These are phyloP conservation scores for Dalbergia oliveri DNA, from an alignment of 306 rosid genomes.

Conservation along the genomic window DNA sequence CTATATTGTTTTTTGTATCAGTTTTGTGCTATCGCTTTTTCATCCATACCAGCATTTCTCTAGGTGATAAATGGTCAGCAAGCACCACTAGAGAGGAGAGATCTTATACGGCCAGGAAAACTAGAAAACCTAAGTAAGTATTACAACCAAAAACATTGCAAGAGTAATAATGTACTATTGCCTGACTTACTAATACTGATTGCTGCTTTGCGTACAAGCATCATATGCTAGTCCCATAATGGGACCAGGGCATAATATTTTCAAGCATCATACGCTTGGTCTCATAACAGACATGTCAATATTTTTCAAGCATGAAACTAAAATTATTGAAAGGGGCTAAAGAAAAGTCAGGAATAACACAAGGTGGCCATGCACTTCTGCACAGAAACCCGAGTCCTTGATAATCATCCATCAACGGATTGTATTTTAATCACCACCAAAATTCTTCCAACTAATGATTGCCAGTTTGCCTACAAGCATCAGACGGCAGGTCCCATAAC, in stretches of 20 bases:
- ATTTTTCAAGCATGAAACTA: slow-evolving; percentile 21
- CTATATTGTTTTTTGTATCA: not conserved
- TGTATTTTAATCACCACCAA: not conserved
- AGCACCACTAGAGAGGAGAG: slow-evolving; percentile 13
- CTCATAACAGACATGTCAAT: not conserved
- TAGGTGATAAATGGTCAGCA: not conserved
- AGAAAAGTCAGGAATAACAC: not conserved
- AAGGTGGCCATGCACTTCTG: not conserved
- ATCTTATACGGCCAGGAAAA: not conserved
- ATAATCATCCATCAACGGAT: not conserved
- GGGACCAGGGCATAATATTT: no score
- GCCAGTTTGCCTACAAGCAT: not conserved
- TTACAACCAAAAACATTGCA: slow-evolving; percentile 1
- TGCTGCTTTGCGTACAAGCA: not conserved
- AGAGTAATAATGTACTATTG: not conserved
- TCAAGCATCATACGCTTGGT: not conserved
- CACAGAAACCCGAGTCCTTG: not conserved
- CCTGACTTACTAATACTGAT: not conserved
- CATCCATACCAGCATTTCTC: no score
- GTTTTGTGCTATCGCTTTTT: no score
- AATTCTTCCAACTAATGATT: slow-evolving; percentile 1
- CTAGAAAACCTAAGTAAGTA: not conserved
- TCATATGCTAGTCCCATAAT: not conserved
- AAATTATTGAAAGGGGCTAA: not conserved
- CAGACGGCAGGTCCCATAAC: not conserved